Evolutionary conservation across 345 rosid genomes (phyloP), one percentile per base, ranked within the genome.

Genomic region (Heritiera littoralis): DNA sequence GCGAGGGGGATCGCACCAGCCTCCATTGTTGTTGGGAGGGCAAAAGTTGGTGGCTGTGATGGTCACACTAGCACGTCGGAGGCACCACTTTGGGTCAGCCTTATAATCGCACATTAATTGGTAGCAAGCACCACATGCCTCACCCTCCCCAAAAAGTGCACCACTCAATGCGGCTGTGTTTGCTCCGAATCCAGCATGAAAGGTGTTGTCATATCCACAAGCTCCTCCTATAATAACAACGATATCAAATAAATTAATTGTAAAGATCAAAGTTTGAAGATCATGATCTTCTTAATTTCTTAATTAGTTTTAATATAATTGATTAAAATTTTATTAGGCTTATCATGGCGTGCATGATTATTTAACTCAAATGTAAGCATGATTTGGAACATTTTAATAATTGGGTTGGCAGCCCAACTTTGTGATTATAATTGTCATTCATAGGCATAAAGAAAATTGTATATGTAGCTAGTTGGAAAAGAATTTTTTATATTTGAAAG

Each of bases 31-130:
- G 78, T 92, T 90, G 2, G 97, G 78, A 20, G 98, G 98, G 83
- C 98, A 90, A 81, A 92, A 92, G 59, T 93, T 89, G 84, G 98
- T 93, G 78, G 97, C 89, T 4, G 98, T 93, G 45, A 92, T 77
- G 23, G 91, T 88, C 74, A 92, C 93, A 11, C 76, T 41, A 7
- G 83, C 84, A 45, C 87, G 83, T 9, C 86, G 90, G 79, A 92
- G 90, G 72, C 94, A 93, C 97, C 98, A 92, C 83, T 85, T 89
- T 2, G 93, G 97, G 67, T 93, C 98, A 17, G 81, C 86, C 84
- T 80, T 63, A 18, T 73, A 87, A 84, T 90, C 80, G 61, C 97
- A 93, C 76, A 72, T 87, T 58, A 92, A 74, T 64, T 86, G 91
- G 84, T 89, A 93, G 76, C 98, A 93, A n/a, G 84, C 92, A 63